Evolutionary conservation across 2,329 filamentous ascomycete species (phyloP), one percentile per base, ranked within the genome.

Genomic region (Diaporthe longicolla): DNA sequence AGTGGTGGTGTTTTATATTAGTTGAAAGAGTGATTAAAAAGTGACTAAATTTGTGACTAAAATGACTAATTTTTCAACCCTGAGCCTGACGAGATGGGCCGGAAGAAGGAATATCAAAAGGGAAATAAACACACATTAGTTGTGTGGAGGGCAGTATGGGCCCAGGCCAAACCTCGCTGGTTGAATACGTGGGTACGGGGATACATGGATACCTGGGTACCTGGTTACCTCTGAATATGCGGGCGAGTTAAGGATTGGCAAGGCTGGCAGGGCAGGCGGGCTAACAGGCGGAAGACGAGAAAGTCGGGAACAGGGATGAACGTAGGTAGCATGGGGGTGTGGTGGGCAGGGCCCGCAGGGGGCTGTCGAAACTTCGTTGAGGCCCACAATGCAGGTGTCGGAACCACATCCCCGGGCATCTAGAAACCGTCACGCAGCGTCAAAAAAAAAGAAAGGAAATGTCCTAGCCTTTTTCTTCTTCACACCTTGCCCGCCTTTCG

Each of bases 81-180:
- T 68, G 48, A 68, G 48, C 32, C 32, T 4, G 63, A 68, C 63
- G 48, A 68, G 45, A 54, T 26, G 48, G 24, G 40, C 43, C 24
- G 19, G 24, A 26, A 45, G 37, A 37, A 66, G 26, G 45, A 24
- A 7, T 6, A 54, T n/a, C 45, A 54, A 68, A 37, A 68, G 48
- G 48, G 63, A 68, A 68, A 68, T 68, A 68, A 54, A 54, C 63
- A 54, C 63, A 68, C 63, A 68, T 68, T 68, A 68, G 63, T n/a
- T 68, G 48, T 68, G 63, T 68, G 63, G 63, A 66, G 40, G 63
- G 45, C n/a, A 54, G 29, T 17, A 66, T 17, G 45, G 61, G 45
- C 45, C 63, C 45, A 52, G 63, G 61, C 43, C 43, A 24, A 21
- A 32, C 61, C 21, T 37, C 21, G 63, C 21, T 52, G 50, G 32